Base-by-base conservation (phyloP, 148 eudicot species). In the Chenopodium berlandieri region DNA sequence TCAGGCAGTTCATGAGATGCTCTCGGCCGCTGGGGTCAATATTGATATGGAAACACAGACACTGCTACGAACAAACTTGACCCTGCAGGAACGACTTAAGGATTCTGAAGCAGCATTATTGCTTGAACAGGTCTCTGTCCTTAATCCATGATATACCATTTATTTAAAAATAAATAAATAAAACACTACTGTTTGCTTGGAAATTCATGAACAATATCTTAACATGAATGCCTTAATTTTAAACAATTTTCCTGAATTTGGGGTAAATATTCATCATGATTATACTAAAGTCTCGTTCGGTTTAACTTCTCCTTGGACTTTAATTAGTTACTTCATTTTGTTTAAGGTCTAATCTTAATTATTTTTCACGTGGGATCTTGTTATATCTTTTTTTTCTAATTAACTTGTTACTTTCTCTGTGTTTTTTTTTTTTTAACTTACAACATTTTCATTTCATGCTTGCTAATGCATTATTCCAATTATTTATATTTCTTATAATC, bases 1-100 rank as follows among this genome's bases (percentile, higher is more conserved):
- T 80, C 94, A 97, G 84, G 99, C 99, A 67, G 98, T 97, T 83
- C 97, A 91, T 83, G 99, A 97, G 88, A 94, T 97, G 98, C 97
- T 97, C 78, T 92, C 98, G 60, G 91, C 97, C 40, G 99, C 99
- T 56, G 98, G 98, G 66, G 83, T 97, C 74, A 90, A 78, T 86
- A 82, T 97, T 86, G 97, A 94, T 81, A 87, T 87, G 67, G 99
- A 94, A 89, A 91, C 90, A 83, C 97, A 89, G 82, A 86, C 94
- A 19, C 83, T 97, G 50, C 80, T 97, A 69, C 93, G 88, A 72
- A 91, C 94, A 62, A 89, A 94, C 71, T 84, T 97, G 79, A 88
- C 94, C 64, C 85, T 97, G 83, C 94, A 94, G 81, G 98, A 97
- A 84, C 94, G 91, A 75, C 85, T 97, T 69, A 85, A 94, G 85